Evolutionary conservation across 768 basidiomycete genomes (phyloP).

Genomic region (Lentinus brumalis): DNA sequence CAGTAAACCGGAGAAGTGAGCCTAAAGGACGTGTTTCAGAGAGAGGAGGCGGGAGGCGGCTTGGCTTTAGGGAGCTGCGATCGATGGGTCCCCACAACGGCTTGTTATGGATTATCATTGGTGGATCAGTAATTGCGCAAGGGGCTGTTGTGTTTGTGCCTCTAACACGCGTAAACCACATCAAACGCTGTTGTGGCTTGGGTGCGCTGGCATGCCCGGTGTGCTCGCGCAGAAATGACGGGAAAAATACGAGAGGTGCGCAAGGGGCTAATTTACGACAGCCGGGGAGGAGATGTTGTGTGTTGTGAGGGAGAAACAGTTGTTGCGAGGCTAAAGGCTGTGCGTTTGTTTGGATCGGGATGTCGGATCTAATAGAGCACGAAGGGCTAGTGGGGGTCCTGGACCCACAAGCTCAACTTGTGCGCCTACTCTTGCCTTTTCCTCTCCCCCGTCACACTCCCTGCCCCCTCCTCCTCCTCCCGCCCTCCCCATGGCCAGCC

Average conservation of each 20-base stretch:
- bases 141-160: conserved; percentile 17
- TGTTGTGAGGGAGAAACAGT: conserved; percentile 5
- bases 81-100: background rate
- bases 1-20: no score
- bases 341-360: conserved; percentile 23
- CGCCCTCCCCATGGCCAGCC: conserved; percentile 27
- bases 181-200: conserved; percentile 23
- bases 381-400: conserved; percentile 26
- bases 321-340: conserved; percentile 13
- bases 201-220: conserved; percentile 12
- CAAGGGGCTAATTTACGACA: background rate
- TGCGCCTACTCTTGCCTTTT: conserved; percentile 28
- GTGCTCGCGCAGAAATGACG: conserved; percentile 4
- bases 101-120: background rate
- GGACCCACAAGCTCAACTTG: conserved; percentile 30
- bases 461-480: conserved; percentile 19
- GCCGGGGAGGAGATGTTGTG: conserved; percentile 5
- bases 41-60: background rate
- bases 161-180: conserved; percentile 20
- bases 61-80: background rate
- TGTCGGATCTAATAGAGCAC: conserved; percentile 27
- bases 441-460: conserved; percentile 23
- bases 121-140: background rate
- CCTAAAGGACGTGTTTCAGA: no score
- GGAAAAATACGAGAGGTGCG: conserved; percentile 8